Percentiles rank a stretch among this genome's conserved stretches.
Evolutionary conservation across 139 green algal genomes (phyloP).

Genomic region (Diplosphaera chodatii): DNA sequence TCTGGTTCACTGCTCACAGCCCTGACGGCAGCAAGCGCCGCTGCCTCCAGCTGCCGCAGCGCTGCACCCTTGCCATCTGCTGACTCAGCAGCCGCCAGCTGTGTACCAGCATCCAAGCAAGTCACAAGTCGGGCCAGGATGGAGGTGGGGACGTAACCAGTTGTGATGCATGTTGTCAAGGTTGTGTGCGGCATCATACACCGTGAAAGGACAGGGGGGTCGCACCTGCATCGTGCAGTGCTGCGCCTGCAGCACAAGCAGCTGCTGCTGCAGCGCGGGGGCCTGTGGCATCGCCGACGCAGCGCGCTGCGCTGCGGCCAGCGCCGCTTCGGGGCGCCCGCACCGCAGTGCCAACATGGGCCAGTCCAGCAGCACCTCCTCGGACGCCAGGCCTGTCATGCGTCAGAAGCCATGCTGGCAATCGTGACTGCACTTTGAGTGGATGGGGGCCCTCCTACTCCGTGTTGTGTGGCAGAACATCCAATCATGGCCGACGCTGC

Average conservation of each 20-base stretch:
- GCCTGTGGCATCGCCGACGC: slow-evolving; percentile 17
- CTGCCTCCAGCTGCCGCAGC: slow-evolving; percentile 3
- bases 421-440: too few relatives aligned
- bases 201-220: too few relatives aligned
- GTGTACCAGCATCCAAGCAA: too few relatives aligned
- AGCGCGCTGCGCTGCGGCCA: slow-evolving; percentile 22
- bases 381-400: slow-evolving; percentile 1
- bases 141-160: too few relatives aligned
- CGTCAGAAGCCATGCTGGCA: too few relatives aligned
- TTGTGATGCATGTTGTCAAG: too few relatives aligned
- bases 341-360: slow-evolving; percentile 21
- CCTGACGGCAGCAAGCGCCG: slow-evolving; percentile 2
- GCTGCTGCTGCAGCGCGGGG: slow-evolving; percentile 26
- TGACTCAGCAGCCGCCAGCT: neutral
- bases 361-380: slow-evolving; percentile 29
- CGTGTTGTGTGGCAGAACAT: too few relatives aligned
- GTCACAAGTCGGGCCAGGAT: too few relatives aligned
- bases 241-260: slow-evolving; percentile 30
- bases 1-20: neutral
- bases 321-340: slow-evolving; percentile 21
- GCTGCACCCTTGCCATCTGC: neutral
- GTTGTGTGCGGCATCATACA: too few relatives aligned
- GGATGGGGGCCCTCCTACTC: too few relatives aligned
- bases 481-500: too few relatives aligned
- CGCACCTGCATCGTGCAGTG: slow-evolving; percentile 10